phyloP scores from a whole-genome alignment of 345 rosid species.

The Psidium friedrichsthalianum region DNA sequence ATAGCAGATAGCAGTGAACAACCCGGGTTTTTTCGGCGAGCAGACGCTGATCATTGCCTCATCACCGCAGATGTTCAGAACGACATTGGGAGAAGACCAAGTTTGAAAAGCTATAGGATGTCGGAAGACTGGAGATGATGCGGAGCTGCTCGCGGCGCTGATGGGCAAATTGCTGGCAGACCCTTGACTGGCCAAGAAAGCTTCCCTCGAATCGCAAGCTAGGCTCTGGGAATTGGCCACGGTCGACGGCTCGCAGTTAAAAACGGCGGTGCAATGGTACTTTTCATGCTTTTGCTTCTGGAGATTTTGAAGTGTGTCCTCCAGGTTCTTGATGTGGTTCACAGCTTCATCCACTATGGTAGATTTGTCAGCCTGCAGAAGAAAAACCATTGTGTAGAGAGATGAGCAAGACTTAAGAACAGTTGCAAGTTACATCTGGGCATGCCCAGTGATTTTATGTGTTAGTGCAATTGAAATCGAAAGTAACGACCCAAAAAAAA shows the following conservation, averaged over 20 bases:
- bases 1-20: conserved; percentile 22
- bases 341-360: conserved; percentile 64
- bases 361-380: conserved; percentile 58
- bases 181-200: conserved; percentile 42
- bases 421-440: background rate
- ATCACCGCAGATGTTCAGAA: conserved; percentile 32
- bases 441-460: background rate
- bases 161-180: conserved; percentile 2
- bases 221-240: conserved; percentile 7
- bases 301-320: conserved; percentile 29
- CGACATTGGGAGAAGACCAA: conserved; percentile 47
- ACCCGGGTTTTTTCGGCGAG: conserved; percentile 23
- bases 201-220: conserved; percentile 28
- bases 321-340: conserved; percentile 26
- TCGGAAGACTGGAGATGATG: conserved; percentile 10
- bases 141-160: conserved; percentile 2
- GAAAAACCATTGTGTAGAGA: background rate
- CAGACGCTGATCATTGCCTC: conserved; percentile 43
- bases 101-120: conserved; percentile 28
- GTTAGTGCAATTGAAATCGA: background rate
- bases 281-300: conserved; percentile 41
- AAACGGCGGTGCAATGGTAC: conserved; percentile 10
- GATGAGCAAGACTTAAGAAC: background rate
- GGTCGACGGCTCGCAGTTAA: conserved; percentile 14
- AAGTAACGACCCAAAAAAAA: background rate